Percentiles rank a stretch among this genome's conserved stretches.
Evolutionary conservation across 1,139 yeast genomes (phyloP).

Genomic region (Diutina siamensis): DNA sequence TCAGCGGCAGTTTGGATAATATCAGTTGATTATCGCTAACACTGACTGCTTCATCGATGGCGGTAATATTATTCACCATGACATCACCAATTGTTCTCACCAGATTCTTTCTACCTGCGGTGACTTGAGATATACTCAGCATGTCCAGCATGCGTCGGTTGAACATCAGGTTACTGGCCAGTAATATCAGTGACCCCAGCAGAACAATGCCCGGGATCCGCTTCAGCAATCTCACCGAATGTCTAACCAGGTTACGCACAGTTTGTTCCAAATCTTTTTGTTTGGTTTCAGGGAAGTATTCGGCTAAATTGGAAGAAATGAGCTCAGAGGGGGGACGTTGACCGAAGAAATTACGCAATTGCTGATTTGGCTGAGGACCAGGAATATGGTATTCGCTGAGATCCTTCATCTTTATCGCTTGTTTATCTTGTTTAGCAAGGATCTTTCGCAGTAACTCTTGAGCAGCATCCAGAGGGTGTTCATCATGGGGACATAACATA

Average conservation of each 20-base stretch:
- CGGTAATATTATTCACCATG: conserved; percentile 44
- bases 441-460: neutral
- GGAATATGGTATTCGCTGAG: conserved; percentile 1
- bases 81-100: conserved; percentile 54
- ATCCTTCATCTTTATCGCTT: neutral
- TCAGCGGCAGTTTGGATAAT: conserved; percentile 2
- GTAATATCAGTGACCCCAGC: conserved; percentile 2
- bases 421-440: neutral
- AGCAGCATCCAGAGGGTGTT: conserved; percentile 56
- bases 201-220: conserved; percentile 12
- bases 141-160: conserved; percentile 6
- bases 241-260: conserved; percentile 70
- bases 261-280: conserved; percentile 67
- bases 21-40: conserved; percentile 9
- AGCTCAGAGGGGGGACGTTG: conserved; percentile 92
- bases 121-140: neutral
- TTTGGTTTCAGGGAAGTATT: conserved; percentile 82
- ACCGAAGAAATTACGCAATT: conserved; percentile 54
- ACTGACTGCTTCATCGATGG: conserved; percentile 45
- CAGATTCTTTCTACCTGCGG: conserved; percentile 2
- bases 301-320: conserved; percentile 80
- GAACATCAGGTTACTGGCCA: conserved; percentile 2
- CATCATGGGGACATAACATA: conserved; percentile 54
- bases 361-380: conserved; percentile 11
- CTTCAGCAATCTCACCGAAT: conserved; percentile 51